Evolutionary conservation across 2,329 filamentous ascomycete genomes (phyloP).

Genomic region (Podosphaera fusca): DNA sequence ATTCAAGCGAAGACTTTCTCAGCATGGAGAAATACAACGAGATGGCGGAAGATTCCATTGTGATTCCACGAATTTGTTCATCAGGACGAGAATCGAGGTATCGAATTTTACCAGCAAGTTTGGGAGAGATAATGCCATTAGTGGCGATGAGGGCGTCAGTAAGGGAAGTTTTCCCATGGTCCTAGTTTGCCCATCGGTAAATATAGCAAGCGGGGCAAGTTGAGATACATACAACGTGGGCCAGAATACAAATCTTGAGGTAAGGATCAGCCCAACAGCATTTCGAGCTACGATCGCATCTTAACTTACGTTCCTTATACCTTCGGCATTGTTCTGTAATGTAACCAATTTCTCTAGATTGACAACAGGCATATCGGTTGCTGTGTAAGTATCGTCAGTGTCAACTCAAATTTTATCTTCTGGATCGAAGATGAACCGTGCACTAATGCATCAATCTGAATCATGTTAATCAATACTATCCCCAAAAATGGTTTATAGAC

Average conservation of each 20-base stretch:
- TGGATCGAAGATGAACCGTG: not conserved
- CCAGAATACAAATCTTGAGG: slow-evolving; percentile 70
- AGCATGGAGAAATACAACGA: slow-evolving; percentile 90
- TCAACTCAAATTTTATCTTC: too few relatives aligned
- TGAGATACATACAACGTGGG: slow-evolving; percentile 52
- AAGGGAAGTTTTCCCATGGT: slow-evolving; percentile 95
- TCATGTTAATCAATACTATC: not conserved
- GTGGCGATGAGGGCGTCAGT: slow-evolving; percentile 91
- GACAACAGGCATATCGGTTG: slow-evolving; percentile 58
- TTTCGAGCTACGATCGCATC: not conserved
- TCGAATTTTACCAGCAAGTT: slow-evolving; percentile 89
- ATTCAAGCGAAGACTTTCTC: slow-evolving; percentile 45
- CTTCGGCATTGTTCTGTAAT: slow-evolving; percentile 68
- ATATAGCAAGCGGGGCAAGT: not conserved
- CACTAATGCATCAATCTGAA: too few relatives aligned
- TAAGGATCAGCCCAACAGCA: not conserved
- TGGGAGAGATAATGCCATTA: slow-evolving; percentile 97
- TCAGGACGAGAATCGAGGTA: slow-evolving; percentile 93
- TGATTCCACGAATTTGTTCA: slow-evolving; percentile 88
- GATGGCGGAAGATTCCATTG: slow-evolving; percentile 99
- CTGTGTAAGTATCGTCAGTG: not conserved
- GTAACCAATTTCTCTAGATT: slow-evolving; percentile 72
- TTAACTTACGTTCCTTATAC: slow-evolving; percentile 66
- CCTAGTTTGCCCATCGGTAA: slow-evolving; percentile 22
- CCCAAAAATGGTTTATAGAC: too few relatives aligned